A percentile compares a stretch with the other conserved stretches of the same genome.
phyloP scores from a whole-genome alignment of 352 stramenopile genomes.

The Phytopythium boreale region DNA sequence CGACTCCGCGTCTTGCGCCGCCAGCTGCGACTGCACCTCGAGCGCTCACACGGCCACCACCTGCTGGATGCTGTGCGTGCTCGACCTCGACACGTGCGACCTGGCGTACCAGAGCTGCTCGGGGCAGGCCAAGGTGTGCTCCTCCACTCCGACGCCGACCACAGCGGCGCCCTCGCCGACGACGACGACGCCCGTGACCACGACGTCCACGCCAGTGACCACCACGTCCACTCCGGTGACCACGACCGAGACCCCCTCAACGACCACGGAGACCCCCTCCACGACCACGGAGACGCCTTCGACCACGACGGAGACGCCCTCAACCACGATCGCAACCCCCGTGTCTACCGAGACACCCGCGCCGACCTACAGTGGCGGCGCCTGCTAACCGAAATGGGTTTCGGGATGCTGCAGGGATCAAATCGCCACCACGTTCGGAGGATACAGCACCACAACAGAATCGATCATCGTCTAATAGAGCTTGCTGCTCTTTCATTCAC shows the following conservation, averaged over 20 bases:
- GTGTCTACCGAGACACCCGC: constrained; percentile 1
- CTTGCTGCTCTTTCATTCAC: not conserved
- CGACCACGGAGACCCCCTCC: not conserved
- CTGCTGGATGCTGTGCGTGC: constrained; percentile 62
- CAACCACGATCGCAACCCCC: not conserved
- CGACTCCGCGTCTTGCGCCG: constrained; percentile 17
- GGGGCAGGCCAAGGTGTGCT: constrained; percentile 30
- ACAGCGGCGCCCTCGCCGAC: constrained; percentile 10
- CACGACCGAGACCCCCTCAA: not conserved
- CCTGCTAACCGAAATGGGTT: not conserved
- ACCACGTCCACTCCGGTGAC: not conserved
- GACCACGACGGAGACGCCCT: not conserved
- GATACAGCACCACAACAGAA: not conserved
- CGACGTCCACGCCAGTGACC: constrained; percentile 3
- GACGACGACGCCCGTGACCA: not conserved
- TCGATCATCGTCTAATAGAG: not conserved
- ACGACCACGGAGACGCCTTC: not conserved
- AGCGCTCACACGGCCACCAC: constrained; percentile 23
- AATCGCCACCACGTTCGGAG: too few species aligned
- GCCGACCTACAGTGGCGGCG: constrained; percentile 6
- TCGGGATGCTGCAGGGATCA: too few species aligned
- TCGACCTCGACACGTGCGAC: constrained; percentile 31
- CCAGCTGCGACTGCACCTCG: constrained; percentile 23
- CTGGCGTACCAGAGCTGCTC: constrained; percentile 31
- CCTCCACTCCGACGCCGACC: constrained; percentile 15